A percentile compares a stretch with the other conserved stretches of the same genome.
phyloP scores from a whole-genome alignment of 495 filamentous ascomycete genomes.

The Penicillium argentinense region DNA sequence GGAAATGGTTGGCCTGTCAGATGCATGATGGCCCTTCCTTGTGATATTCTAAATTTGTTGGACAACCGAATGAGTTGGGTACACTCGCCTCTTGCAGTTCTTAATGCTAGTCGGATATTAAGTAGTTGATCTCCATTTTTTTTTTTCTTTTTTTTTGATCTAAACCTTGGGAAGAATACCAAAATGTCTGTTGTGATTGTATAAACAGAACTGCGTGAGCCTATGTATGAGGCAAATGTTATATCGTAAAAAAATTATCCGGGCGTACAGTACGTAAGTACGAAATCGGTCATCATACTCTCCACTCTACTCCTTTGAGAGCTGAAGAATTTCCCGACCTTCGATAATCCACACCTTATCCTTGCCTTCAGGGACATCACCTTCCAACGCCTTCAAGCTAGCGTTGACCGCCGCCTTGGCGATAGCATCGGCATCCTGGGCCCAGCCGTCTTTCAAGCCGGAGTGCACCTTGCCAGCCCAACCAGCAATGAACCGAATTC shows the following conservation, averaged over 20 bases:
- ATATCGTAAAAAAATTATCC: too few species aligned
- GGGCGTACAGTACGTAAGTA: too few species aligned
- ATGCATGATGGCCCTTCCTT: background rate
- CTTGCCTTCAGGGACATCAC: conserved; percentile 42
- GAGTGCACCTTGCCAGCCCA: conserved; percentile 54
- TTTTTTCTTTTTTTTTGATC: too few species aligned
- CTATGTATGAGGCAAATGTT: too few species aligned
- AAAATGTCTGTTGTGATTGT: too few species aligned
- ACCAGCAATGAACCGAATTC: conserved; percentile 46
- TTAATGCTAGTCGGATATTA: too few species aligned
- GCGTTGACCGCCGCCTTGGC: conserved; percentile 66
- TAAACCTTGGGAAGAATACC: too few species aligned
- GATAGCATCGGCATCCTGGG: conserved; percentile 75
- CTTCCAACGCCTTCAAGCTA: conserved; percentile 47
- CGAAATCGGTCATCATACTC: too few species aligned
- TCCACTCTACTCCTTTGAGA: conserved; percentile 30
- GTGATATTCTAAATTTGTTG: background rate
- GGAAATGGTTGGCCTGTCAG: conserved; percentile 38
- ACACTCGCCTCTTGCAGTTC: too few species aligned
- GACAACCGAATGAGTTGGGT: too few species aligned
- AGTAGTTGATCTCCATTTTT: too few species aligned
- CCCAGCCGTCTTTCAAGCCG: conserved; percentile 61
- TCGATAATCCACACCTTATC: conserved; percentile 45
- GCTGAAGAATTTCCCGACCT: conserved; percentile 38
- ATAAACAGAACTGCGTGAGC: too few species aligned